These are phyloP conservation scores for Pilasporangium apinafurcum DNA, from an alignment of 352 stramenopile species.

Conservation along the genomic window DNA sequence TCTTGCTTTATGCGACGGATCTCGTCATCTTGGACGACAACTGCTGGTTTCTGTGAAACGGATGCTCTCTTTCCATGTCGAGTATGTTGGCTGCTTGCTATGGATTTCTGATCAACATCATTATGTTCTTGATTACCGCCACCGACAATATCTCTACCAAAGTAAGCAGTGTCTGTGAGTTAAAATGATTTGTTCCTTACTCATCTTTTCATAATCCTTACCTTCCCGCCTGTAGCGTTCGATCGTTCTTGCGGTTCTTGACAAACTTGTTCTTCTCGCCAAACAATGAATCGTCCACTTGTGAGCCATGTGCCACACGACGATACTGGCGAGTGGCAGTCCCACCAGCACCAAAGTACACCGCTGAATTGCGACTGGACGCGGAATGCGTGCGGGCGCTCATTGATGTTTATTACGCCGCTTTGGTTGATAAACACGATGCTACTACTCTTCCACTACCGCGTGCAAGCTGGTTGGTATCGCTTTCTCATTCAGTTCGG, in stretches of 20 bases:
- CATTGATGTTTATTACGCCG: too few species aligned
- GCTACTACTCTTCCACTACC: too few species aligned
- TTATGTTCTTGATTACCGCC: constrained; percentile 6
- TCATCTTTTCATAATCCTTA: constrained; percentile 4
- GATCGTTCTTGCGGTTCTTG: constrained; percentile 42
- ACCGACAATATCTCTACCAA: constrained; percentile 36
- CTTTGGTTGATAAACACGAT: too few species aligned
- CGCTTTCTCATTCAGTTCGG: too few species aligned
- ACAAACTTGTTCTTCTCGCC: constrained; percentile 36
- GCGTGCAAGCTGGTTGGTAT: too few species aligned
- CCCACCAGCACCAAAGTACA: background rate
- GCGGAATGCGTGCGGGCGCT: constrained; percentile 22
- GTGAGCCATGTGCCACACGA: constrained; percentile 41
- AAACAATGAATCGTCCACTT: constrained; percentile 77
- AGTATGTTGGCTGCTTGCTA: too few species aligned
- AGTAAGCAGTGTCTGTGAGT: background rate
- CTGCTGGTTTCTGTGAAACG: constrained; percentile 2
- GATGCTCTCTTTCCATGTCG: background rate
- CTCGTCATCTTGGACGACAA: constrained; percentile 33
- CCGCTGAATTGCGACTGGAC: constrained; percentile 11
- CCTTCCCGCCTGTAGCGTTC: constrained; percentile 55
- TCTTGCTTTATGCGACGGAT: constrained; percentile 59
- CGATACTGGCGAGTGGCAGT: constrained; percentile 42
- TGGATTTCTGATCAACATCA: too few species aligned
- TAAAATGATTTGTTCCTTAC: background rate